phyloP scores from a whole-genome alignment of 495 filamentous ascomycete species.

The Chaetomidium leptoderma region DNA sequence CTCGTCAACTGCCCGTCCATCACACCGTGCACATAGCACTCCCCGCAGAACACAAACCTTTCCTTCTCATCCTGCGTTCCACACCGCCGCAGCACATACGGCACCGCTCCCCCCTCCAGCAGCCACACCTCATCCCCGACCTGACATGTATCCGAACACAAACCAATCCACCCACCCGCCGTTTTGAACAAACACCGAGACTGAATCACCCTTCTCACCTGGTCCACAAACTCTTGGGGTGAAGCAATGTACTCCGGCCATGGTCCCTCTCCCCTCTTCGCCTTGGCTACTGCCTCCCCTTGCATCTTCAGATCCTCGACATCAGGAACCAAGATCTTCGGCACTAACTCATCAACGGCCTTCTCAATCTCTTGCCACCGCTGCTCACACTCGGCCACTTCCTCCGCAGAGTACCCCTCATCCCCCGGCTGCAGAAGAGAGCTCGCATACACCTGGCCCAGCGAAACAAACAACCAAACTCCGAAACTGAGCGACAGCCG shows the following conservation, averaged over 20 bases:
- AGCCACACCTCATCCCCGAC: slow-evolving; percentile 16
- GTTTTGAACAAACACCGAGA: slow-evolving; percentile 10
- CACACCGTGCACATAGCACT: slow-evolving; percentile 14
- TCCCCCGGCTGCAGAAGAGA: slow-evolving; percentile 1
- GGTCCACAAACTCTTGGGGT: slow-evolving; percentile 12
- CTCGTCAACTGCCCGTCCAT: slow-evolving; percentile 5
- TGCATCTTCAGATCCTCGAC: not conserved
- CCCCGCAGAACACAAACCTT: slow-evolving; percentile 5
- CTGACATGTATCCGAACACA: slow-evolving; percentile 4
- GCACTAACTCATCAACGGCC: not conserved
- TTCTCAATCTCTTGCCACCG: not conserved
- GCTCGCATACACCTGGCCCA: slow-evolving; percentile 8
- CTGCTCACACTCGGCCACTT: not conserved
- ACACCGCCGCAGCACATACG: slow-evolving; percentile 5
- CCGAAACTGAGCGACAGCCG: not conserved
- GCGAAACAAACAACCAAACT: slow-evolving; percentile 3
- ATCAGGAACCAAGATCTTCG: not conserved
- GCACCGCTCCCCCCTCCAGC: slow-evolving; percentile 14
- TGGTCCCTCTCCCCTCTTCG: slow-evolving; percentile 7
- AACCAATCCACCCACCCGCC: slow-evolving; percentile 7
- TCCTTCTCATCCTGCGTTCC: not conserved
- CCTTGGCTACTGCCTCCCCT: not conserved
- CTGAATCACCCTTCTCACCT: slow-evolving; percentile 10
- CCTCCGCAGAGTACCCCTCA: not conserved
- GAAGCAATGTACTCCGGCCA: slow-evolving; percentile 6